Percentiles rank a stretch among this genome's conserved stretches.
Evolutionary conservation across 352 stramenopile species (phyloP).

Genomic region (Phytophthora megakarya): DNA sequence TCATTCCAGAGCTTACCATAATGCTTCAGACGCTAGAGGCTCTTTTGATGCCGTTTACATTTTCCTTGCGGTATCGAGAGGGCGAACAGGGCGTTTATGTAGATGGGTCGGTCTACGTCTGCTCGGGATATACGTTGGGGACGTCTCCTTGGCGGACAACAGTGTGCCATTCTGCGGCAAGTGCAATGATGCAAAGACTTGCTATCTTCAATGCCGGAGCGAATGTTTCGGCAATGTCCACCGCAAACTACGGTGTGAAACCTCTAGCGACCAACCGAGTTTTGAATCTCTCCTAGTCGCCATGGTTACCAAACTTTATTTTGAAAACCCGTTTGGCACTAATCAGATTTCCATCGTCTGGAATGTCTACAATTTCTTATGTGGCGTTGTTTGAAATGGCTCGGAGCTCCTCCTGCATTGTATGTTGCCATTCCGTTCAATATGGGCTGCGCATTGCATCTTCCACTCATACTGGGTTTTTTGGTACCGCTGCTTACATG

Average conservation of each 20-base stretch:
- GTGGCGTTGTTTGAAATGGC: not conserved
- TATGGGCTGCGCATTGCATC: too few species aligned
- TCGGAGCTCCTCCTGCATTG: too few species aligned
- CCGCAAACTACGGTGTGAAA: too few species aligned
- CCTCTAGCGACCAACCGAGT: too few species aligned
- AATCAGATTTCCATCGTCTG: not conserved
- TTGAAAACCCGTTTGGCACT: slow-evolving; percentile 12
- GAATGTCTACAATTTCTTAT: not conserved
- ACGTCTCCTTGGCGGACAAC: not conserved
- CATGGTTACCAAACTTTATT: slow-evolving; percentile 4
- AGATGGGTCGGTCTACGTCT: not conserved
- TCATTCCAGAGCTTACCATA: slow-evolving; percentile 14
- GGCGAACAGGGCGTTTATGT: not conserved
- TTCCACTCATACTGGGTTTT: too few species aligned
- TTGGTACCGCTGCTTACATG: too few species aligned
- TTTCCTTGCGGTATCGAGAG: too few species aligned
- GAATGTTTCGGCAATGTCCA: slow-evolving; percentile 3
- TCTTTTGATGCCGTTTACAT: not conserved
- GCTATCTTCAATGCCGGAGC: slow-evolving; percentile 1
- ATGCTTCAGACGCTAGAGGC: slow-evolving; percentile 11
- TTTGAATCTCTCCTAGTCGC: not conserved
- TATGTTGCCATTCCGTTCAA: too few species aligned
- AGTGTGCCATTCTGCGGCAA: not conserved
- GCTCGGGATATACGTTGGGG: not conserved
- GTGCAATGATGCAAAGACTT: not conserved